phyloP scores from a whole-genome alignment of 805 yeast genomes.

The Candida krabiensis region DNA sequence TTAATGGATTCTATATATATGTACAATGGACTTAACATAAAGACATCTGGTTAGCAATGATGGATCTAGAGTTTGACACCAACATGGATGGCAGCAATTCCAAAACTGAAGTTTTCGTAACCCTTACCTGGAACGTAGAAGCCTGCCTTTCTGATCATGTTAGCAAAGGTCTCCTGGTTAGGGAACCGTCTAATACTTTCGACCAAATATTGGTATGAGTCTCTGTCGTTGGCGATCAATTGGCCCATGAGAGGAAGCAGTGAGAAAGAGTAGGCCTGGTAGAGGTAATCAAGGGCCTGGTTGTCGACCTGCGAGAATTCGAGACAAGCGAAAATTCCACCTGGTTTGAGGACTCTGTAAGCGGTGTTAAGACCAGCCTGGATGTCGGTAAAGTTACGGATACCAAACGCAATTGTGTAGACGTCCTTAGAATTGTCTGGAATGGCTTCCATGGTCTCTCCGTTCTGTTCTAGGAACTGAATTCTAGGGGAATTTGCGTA shows the following conservation, averaged over 20 bases:
- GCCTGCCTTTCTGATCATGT: conserved; percentile 93
- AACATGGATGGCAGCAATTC: conserved; percentile 93
- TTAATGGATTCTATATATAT: not conserved
- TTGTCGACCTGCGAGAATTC: conserved; percentile 93
- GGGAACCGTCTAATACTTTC: conserved; percentile 94
- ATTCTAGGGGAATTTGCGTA: conserved; percentile 74
- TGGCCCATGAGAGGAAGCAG: conserved; percentile 94
- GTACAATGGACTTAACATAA: too few species aligned
- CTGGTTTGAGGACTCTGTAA: conserved; percentile 91
- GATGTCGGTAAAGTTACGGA: conserved; percentile 92
- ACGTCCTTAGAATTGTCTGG: conserved; percentile 88
- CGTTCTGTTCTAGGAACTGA: conserved; percentile 84
- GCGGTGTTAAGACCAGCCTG: conserved; percentile 96
- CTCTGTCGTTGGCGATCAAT: conserved; percentile 90
- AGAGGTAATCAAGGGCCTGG: conserved; percentile 67
- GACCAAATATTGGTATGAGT: conserved; percentile 93
- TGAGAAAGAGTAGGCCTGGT: conserved; percentile 87
- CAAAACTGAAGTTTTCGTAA: conserved; percentile 91
- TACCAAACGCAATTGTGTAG: conserved; percentile 96
- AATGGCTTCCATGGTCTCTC: conserved; percentile 82
- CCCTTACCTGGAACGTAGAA: conserved; percentile 89
- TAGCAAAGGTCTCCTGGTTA: conserved; percentile 83
- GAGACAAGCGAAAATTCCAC: conserved; percentile 95
- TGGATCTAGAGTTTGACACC: conserved; percentile 75
- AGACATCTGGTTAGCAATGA: conserved; percentile 9